Base-by-base conservation (phyloP, 2,329 filamentous ascomycete genomes). In the Colletotrichum melonis region DNA sequence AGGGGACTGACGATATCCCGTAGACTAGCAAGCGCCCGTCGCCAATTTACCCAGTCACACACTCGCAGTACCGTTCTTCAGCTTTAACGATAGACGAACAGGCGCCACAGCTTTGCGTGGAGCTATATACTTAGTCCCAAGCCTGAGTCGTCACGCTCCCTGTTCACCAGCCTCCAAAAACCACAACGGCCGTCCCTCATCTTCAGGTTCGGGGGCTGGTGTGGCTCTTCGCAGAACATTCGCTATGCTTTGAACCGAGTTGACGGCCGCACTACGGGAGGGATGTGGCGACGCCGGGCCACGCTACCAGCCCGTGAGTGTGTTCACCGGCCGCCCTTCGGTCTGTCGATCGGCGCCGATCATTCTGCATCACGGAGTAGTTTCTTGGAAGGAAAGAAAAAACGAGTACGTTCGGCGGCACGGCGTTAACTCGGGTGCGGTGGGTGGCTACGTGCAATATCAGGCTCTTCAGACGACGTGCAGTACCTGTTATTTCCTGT, bases 311-410 rank as follows among this genome's bases (percentile, higher is more conserved):
- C 16, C 57, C 63, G 32, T 67, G 46, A 30, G 52, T 35, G n/a
- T 60, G 22, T 38, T 70, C 70, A 65, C 67, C 70, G 70, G 71
- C 67, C 59, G 28, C 38, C 30, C 26, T 46, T 62, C 67, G 46
- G 67, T 32, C 19, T 59, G 72, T 74, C 58, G 72, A 72, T 72
- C 68, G 63, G 68, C 35, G 72, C 42, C 63, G 72, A 74, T 74
- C 68, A 28, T 26, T 6, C 12, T 6, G 24, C 30, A 32, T 16
- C 22, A 19, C 56, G 56, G 55, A 63, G 42, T 52, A 12, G 42
- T 35, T 59, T 42, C 28, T 30, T 58, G 46, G n/a, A 30, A 12
- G 19, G 38, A 19, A 42, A 7, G 14, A 42, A 22, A 32, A 14
- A 32, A 1, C 11, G 22, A 56, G 35, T 5, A 46, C 2, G 24